Percentiles rank a stretch among this genome's conserved stretches.
phyloP scores from a whole-genome alignment of 2,329 filamentous ascomycete genomes.

The Samsoniella hepiali region DNA sequence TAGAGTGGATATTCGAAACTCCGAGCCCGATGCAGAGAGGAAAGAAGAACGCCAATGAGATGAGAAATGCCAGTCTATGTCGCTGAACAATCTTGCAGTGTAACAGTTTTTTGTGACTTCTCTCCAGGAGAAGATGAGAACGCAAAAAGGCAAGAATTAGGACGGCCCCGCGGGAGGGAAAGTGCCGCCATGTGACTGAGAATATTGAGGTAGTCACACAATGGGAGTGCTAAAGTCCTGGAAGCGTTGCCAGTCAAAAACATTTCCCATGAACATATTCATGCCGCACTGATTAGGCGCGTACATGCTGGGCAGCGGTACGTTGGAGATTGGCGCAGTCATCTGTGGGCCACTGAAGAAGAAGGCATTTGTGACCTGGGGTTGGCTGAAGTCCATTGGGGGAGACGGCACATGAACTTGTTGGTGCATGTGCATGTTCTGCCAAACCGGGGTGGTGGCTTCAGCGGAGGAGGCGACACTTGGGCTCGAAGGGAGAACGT shows the following conservation, averaged over 20 bases:
- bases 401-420: constrained; percentile 69
- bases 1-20: constrained; percentile 40
- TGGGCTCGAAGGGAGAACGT: constrained; percentile 83
- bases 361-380: constrained; percentile 67
- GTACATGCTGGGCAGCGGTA: constrained; percentile 84
- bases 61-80: constrained; percentile 36
- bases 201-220: constrained; percentile 67
- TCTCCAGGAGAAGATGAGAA: constrained; percentile 28
- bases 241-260: constrained; percentile 83
- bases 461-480: constrained; percentile 73
- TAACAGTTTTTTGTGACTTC: constrained; percentile 24
- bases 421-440: constrained; percentile 71
- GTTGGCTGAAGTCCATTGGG: constrained; percentile 70
- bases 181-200: constrained; percentile 36
- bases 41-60: constrained; percentile 35
- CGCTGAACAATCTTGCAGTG: constrained; percentile 31
- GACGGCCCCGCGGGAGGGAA: constrained; percentile 48
- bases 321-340: constrained; percentile 67
- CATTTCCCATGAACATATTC: constrained; percentile 63
- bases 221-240: constrained; percentile 75
- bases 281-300: constrained; percentile 76
- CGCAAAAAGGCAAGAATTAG: constrained; percentile 32
- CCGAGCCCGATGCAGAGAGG: constrained; percentile 40
- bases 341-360: constrained; percentile 80
- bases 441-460: constrained; percentile 71